Percentiles rank a stretch among this genome's conserved stretches.
These are phyloP conservation scores for Talaromyces sp. DNA, from an alignment of 2,329 filamentous ascomycete genomes.

Conservation along the genomic window DNA sequence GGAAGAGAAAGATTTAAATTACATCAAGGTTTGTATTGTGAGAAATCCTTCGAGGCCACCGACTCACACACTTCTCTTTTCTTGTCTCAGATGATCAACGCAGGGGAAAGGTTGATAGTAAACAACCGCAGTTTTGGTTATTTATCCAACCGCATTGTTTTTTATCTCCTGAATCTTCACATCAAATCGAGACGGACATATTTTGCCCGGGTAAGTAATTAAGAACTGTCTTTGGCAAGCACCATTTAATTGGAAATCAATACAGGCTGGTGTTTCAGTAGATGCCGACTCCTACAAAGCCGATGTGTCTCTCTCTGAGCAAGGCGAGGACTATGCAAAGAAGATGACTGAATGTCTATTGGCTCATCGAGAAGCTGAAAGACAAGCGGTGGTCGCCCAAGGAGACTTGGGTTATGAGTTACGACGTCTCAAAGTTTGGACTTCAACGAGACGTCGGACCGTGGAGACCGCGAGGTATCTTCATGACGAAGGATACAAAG, in stretches of 20 bases:
- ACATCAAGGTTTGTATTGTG: conserved; percentile 67
- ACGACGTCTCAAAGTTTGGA: conserved; percentile 89
- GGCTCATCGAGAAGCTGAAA: conserved; percentile 81
- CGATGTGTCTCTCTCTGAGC: conserved; percentile 79
- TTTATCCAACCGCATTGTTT: conserved; percentile 93
- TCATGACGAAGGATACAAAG: conserved; percentile 77
- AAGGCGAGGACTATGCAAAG: conserved; percentile 77
- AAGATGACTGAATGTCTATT: conserved; percentile 85
- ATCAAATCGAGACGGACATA: conserved; percentile 95
- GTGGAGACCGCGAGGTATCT: conserved; percentile 86
- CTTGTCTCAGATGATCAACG: conserved; percentile 79
- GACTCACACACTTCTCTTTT: no score
- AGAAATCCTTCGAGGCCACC: neutral
- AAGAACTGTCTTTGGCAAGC: neutral
- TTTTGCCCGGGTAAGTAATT: conserved; percentile 68
- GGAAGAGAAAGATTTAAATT: conserved; percentile 91
- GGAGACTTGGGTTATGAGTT: conserved; percentile 69
- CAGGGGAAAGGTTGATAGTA: conserved; percentile 87
- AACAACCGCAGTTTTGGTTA: conserved; percentile 98
- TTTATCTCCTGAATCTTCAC: conserved; percentile 95
- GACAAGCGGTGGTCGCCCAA: conserved; percentile 66
- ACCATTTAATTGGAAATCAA: conserved; percentile 16
- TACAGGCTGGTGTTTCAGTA: conserved; percentile 73
- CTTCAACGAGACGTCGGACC: conserved; percentile 85
- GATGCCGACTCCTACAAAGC: conserved; percentile 91